Base-by-base conservation (phyloP, 2,329 filamentous ascomycete genomes). In the Botrytis pseudocinerea region DNA sequence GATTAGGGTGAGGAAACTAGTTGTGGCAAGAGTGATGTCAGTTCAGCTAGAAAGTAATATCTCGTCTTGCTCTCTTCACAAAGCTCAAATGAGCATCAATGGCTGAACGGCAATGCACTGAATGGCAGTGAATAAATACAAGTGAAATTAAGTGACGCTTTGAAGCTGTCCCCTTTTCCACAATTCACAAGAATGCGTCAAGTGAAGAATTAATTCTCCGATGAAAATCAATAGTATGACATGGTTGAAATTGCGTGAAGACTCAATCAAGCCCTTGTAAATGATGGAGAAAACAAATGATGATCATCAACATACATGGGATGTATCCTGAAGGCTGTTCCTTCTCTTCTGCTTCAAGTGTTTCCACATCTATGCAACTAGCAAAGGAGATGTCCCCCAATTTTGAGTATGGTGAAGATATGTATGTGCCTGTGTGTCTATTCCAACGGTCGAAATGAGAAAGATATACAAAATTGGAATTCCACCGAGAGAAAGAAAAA, bases 1-100 rank as follows among this genome's bases (percentile, higher is more conserved):
- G 70, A 20, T 64, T 66, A 32, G 70, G 70, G 38, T 71, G 70
- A 66, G 70, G 70, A 71, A 71, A 71, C 61, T 71, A 66, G 16
- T 60, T 51, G 35, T 22, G 32, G 18, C 48, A 66, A 66, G 46
- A 66, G 12, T 60, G 22, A 66, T 46, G 70, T 71, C 70, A 71
- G 70, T 59, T 38, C 14, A 32, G 16, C 20, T 42, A 32, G 59
- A n/a, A 18, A 48, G 60, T 10, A n/a, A 65, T 38, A 42, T 71
- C 60, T 54, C 32, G 10, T 54, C 38, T 42, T 38, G 32, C 40
- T 25, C 28, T 46, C 16, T 66, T 22, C 46, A 20, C 20, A 40
- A 54, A 40, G 28, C 32, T 54, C 4, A 20, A 68, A 8, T 4
- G 46, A 68, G 8, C 46, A 35, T 57, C 48, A 22, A 54, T 28